A percentile compares a stretch with the other conserved stretches of the same genome.
Conservation (phyloP, 345 rosid genomes). For the Carallia pectinifolia region DNA sequence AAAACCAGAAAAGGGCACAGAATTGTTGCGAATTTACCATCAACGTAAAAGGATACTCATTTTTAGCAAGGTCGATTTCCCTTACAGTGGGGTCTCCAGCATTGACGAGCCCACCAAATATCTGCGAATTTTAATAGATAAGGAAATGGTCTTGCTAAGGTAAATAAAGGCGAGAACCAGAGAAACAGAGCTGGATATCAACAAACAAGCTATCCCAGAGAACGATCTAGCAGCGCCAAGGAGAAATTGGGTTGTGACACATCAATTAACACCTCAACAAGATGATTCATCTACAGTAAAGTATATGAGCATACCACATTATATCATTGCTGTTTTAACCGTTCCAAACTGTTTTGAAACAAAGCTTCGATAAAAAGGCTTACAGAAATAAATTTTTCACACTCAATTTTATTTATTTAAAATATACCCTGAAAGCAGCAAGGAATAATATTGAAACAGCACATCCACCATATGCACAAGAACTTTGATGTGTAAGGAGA, state of each 20-base stretch:
- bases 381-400: too few relatives aligned
- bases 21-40: background rate
- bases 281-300: too few relatives aligned
- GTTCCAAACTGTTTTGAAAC: too few relatives aligned
- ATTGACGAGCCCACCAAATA: conserved; percentile 91
- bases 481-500: background rate
- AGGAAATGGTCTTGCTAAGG: conserved; percentile 6
- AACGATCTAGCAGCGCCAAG: too few relatives aligned
- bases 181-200: background rate
- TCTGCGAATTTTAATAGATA: conserved; percentile 30
- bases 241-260: too few relatives aligned
- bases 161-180: background rate
- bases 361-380: too few relatives aligned
- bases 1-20: background rate
- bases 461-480: background rate
- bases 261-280: too few relatives aligned
- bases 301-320: too few relatives aligned
- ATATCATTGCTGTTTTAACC: too few relatives aligned
- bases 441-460: background rate
- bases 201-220: background rate
- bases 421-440: background rate
- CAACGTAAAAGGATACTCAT: conserved; percentile 73
- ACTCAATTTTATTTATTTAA: too few relatives aligned
- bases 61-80: conserved; percentile 57
- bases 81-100: conserved; percentile 72